Conservation (phyloP, 305 asterid genomes). For the Fraxinus baroniana region DNA sequence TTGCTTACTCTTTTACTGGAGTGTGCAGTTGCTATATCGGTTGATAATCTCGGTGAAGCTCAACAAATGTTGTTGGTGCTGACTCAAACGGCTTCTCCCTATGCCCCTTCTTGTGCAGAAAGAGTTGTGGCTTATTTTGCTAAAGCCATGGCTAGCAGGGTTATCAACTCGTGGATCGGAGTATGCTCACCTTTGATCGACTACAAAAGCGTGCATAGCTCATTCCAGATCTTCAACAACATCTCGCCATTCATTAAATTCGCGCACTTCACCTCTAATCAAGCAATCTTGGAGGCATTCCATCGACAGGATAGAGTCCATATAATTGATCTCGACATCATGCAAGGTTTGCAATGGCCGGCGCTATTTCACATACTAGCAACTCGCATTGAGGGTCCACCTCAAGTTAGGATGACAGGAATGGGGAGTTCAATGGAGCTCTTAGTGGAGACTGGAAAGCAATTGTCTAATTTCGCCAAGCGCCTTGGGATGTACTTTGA, state of each 20-base stretch:
- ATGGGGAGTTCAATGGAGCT: slow-evolving; percentile 52
- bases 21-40: slow-evolving; percentile 73
- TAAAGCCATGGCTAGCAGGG: slow-evolving; percentile 67
- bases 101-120: slow-evolving; percentile 55
- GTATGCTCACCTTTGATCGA: slow-evolving; percentile 47
- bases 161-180: slow-evolving; percentile 73
- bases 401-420: slow-evolving; percentile 65
- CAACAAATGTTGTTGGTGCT: slow-evolving; percentile 64
- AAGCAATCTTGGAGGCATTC: slow-evolving; percentile 67
- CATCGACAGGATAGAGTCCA: slow-evolving; percentile 50
- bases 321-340: slow-evolving; percentile 65
- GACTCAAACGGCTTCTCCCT: slow-evolving; percentile 61
- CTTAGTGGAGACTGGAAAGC: slow-evolving; percentile 53
- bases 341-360: slow-evolving; percentile 91
- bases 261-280: slow-evolving; percentile 76
- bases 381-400: slow-evolving; percentile 69
- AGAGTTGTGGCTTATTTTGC: slow-evolving; percentile 72
- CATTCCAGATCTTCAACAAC: slow-evolving; percentile 64
- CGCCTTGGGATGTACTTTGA: slow-evolving; percentile 63
- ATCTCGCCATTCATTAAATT: slow-evolving; percentile 64
- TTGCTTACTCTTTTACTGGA: slow-evolving; percentile 54
- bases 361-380: slow-evolving; percentile 75
- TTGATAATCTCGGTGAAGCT: slow-evolving; percentile 66
- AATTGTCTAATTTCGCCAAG: slow-evolving; percentile 56
- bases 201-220: slow-evolving; percentile 35